Conservation (phyloP, 208 protist genomes). For the Angomonas desouzai region DNA sequence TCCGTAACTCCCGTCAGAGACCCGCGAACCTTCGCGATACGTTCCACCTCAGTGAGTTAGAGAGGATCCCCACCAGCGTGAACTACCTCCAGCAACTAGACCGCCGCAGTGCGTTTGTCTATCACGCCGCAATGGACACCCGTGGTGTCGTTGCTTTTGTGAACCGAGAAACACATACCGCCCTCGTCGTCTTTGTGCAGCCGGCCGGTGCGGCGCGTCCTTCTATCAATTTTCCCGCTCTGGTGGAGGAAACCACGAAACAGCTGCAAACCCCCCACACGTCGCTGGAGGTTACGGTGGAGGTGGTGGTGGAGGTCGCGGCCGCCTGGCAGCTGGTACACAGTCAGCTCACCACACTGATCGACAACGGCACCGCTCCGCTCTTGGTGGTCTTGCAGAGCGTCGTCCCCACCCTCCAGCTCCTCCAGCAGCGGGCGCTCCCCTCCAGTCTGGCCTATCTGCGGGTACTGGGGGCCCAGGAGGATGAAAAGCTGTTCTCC, state of each 20-base stretch:
- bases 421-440: slow-evolving; percentile 64
- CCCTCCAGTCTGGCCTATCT: slow-evolving; percentile 63
- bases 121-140: slow-evolving; percentile 58
- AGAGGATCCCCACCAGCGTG: slow-evolving; percentile 20
- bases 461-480: slow-evolving; percentile 64
- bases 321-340: slow-evolving; percentile 65
- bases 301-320: slow-evolving; percentile 45
- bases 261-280: slow-evolving; percentile 25
- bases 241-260: slow-evolving; percentile 58
- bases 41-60: slow-evolving; percentile 70
- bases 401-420: slow-evolving; percentile 36
- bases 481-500: slow-evolving; percentile 80
- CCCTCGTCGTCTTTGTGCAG: slow-evolving; percentile 73
- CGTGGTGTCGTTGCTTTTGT: slow-evolving; percentile 69
- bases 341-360: slow-evolving; percentile 38
- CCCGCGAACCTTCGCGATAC: slow-evolving; percentile 50
- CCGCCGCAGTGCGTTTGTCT: slow-evolving; percentile 70
- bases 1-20: slow-evolving; percentile 36
- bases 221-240: slow-evolving; percentile 46
- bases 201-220: slow-evolving; percentile 65
- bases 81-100: slow-evolving; percentile 49
- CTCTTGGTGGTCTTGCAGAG: slow-evolving; percentile 80
- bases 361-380: slow-evolving; percentile 37
- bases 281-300: slow-evolving; percentile 30
- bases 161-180: slow-evolving; percentile 45